Conservation (phyloP, 805 yeast species). For the Candida loeiensis region DNA sequence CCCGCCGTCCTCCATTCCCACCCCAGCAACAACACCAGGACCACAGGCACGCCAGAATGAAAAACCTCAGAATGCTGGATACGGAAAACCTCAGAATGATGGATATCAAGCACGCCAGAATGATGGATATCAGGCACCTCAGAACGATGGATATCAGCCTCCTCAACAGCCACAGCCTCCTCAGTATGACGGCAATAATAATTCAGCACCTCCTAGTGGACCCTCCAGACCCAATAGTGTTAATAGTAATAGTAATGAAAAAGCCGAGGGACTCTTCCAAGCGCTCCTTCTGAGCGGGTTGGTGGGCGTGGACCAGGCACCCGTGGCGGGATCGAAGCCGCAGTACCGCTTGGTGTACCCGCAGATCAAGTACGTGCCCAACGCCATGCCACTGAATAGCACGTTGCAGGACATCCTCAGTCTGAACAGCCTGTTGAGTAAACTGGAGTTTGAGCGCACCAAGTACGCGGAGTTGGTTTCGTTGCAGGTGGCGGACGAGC, state of each 20-base stretch:
- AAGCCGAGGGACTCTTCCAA: constrained; percentile 30
- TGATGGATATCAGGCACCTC: too few species aligned
- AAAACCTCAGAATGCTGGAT: too few species aligned
- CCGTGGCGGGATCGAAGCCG: constrained; percentile 37
- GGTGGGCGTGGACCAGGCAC: constrained; percentile 38
- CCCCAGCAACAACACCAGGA: constrained; percentile 10
- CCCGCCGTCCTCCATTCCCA: constrained; percentile 11
- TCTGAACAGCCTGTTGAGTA: constrained; percentile 16
- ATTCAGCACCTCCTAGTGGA: too few species aligned
- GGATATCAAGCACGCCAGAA: too few species aligned
- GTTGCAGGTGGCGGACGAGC: constrained; percentile 22
- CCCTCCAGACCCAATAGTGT: constrained; percentile 2
- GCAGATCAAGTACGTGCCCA: constrained; percentile 25
- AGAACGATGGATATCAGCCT: too few species aligned
- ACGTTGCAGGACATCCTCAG: constrained; percentile 23
- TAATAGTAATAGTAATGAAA: constrained; percentile 4
- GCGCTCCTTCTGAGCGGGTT: constrained; percentile 36
- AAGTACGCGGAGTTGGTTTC: constrained; percentile 31
- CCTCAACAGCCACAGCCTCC: too few species aligned
- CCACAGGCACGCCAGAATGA: constrained; percentile 5
- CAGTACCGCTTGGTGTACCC: constrained; percentile 30
- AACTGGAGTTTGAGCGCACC: constrained; percentile 34
- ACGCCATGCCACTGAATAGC: constrained; percentile 17
- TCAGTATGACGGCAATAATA: too few species aligned
- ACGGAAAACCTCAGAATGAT: too few species aligned